These are phyloP conservation scores for Lagerstroemia speciosa DNA, from an alignment of 345 rosid genomes.

Conservation along the genomic window DNA sequence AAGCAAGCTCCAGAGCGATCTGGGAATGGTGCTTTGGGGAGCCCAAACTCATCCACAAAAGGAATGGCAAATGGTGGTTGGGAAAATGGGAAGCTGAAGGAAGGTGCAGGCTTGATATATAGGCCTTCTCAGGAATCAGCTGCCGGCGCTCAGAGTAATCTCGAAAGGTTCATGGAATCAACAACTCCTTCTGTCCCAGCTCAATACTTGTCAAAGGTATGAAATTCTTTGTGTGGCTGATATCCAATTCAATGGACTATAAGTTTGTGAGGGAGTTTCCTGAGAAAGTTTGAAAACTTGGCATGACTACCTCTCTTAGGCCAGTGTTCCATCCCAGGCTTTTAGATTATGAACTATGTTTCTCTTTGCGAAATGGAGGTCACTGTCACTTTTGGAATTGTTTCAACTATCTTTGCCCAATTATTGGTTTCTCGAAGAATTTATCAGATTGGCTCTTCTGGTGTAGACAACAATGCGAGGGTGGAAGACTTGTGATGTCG, in stretches of 20 bases:
- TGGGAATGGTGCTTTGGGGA: conserved; percentile 3
- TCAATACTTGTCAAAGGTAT: conserved; percentile 27
- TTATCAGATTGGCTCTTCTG: neutral
- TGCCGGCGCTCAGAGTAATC: conserved; percentile 18
- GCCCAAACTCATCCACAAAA: neutral
- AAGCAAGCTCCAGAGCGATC: conserved; percentile 5
- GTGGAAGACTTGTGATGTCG: conserved; percentile 34
- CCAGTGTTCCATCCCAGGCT: no score
- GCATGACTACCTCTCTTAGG: no score
- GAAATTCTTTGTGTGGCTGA: no score
- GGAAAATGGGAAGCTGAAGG: conserved; percentile 5
- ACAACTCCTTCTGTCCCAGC: conserved; percentile 31
- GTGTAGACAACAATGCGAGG: conserved; percentile 35
- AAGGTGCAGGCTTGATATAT: conserved; percentile 6
- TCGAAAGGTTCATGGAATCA: conserved; percentile 31
- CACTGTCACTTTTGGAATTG: neutral
- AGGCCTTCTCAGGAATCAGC: neutral
- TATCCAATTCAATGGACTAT: no score
- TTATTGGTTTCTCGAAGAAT: no score
- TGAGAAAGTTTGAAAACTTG: no score
- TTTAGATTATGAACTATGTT: neutral
- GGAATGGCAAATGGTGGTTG: neutral
- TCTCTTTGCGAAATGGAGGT: neutral
- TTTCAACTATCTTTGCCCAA: no score
- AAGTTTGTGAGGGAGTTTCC: no score